These are phyloP conservation scores for Sporothrix humicola DNA, from an alignment of 2,329 filamentous ascomycete species.

Conservation along the genomic window DNA sequence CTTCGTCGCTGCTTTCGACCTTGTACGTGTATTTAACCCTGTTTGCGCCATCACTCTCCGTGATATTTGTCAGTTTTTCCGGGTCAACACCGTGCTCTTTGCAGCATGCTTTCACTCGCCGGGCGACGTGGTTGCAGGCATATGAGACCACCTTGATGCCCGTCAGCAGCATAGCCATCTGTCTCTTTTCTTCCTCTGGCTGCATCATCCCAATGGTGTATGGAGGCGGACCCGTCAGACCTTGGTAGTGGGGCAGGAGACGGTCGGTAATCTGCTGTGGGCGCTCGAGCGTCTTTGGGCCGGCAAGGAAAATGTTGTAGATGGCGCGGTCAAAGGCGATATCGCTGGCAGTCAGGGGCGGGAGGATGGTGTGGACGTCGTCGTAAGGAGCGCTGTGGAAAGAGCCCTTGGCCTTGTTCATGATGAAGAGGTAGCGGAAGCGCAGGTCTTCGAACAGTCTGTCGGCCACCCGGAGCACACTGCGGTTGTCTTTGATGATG, in stretches of 20 bases:
- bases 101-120: neutral
- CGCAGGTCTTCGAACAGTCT: neutral
- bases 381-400: neutral
- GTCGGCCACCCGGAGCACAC: neutral
- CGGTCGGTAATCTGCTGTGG: neutral
- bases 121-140: neutral
- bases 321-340: slow-evolving; percentile 8
- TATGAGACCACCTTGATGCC: neutral
- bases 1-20: neutral
- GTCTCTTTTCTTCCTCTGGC: too few relatives aligned
- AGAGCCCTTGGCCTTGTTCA: neutral
- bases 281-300: neutral
- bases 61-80: neutral
- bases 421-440: slow-evolving; percentile 1
- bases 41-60: too few relatives aligned
- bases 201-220: too few relatives aligned
- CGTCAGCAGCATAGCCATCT: neutral
- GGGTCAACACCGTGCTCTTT: neutral
- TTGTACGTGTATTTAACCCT: too few relatives aligned
- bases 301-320: neutral
- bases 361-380: neutral
- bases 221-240: neutral
- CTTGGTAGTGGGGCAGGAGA: neutral
- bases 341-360: neutral
- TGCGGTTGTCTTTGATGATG: neutral